Evolutionary conservation across 1,284 basidiomycete genomes (phyloP), one percentile per base, ranked within the genome.

Genomic region (Trametes sp.): DNA sequence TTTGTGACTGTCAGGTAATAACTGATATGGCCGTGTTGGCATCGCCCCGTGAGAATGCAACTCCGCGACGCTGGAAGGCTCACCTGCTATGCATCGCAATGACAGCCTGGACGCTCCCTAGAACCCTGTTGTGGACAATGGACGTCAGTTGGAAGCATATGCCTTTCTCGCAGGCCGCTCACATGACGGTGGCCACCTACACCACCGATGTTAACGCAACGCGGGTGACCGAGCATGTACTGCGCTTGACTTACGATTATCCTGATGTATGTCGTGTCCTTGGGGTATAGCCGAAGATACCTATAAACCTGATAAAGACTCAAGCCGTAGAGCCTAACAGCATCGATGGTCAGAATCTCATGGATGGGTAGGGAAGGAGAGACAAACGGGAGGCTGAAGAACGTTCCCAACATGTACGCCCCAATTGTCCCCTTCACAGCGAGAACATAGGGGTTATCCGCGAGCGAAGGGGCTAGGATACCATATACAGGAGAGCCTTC

Each of bases 41-140:
- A n/a, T n/a, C n/a, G n/a, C n/a, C n/a, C n/a, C n/a, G n/a, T n/a
- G n/a, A n/a, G n/a, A n/a, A n/a, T n/a, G n/a, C n/a, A n/a, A 42
- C 16, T 56, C 48, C 41, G 49, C 38, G 16, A 6, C 6, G 3
- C 16, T 2, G 19, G 16, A 19, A n/a, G n/a, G 14, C 38, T 41
- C 16, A 49, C 53, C 59, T 60, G 24, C 9, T 19, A n/a, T 41
- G 38, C 38, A 41, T 41, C 38, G 38, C 19, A 14, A 41, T 41
- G 19, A 41, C 19, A 19, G 38, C 38, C 38, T 41, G 38, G 4
- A 41, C 7, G 16, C 16, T 41, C n/a, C 38, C 38, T 8, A 41
- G 38, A 41, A 41, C 38, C 38, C 38, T 41, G n/a, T n/a, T 2
- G 13, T 19, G 6, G 8, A 6, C 1, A 4, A 41, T 19, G 16